Evolutionary conservation across 108 stramenopile genomes (phyloP).

Genomic region (Conticribra guillardii): DNA sequence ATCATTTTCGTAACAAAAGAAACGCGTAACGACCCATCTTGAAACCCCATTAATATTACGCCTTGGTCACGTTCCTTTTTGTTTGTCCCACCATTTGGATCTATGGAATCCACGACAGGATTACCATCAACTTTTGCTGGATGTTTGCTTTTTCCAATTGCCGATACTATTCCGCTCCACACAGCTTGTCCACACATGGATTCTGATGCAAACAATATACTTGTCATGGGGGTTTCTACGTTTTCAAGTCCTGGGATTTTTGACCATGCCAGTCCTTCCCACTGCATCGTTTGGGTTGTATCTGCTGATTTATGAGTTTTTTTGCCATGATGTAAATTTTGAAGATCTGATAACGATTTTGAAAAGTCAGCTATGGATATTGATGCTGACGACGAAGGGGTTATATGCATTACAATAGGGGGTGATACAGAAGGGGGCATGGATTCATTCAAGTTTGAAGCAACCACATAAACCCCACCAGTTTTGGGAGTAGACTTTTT

Average conservation of each 20-base stretch:
- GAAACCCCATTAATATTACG: constrained; percentile 42
- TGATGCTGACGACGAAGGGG: not conserved
- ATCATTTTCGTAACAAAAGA: constrained; percentile 16
- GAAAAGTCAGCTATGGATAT: too few species aligned
- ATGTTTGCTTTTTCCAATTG: constrained; percentile 7
- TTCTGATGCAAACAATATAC: constrained; percentile 35
- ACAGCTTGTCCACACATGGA: constrained; percentile 15
- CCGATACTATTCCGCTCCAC: constrained; percentile 22
- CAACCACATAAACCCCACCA: constrained; percentile 34
- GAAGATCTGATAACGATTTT: not conserved
- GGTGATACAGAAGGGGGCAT: constrained; percentile 26
- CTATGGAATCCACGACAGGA: not conserved
- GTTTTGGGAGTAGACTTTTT: not conserved
- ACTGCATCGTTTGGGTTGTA: not conserved
- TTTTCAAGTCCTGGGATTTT: constrained; percentile 28
- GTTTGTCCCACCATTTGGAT: not conserved
- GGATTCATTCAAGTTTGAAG: constrained; percentile 28
- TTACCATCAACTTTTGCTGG: not conserved
- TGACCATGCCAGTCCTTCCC: constrained; percentile 16
- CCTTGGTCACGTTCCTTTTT: constrained; percentile 25
- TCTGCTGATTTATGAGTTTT: not conserved
- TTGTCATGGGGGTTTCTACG: constrained; percentile 25
- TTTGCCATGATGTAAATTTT: not conserved
- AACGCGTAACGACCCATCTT: constrained; percentile 36
- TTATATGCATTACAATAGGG: constrained; percentile 34